phyloP scores from a whole-genome alignment of 768 basidiomycete species.

The Tylopilus felleus region DNA sequence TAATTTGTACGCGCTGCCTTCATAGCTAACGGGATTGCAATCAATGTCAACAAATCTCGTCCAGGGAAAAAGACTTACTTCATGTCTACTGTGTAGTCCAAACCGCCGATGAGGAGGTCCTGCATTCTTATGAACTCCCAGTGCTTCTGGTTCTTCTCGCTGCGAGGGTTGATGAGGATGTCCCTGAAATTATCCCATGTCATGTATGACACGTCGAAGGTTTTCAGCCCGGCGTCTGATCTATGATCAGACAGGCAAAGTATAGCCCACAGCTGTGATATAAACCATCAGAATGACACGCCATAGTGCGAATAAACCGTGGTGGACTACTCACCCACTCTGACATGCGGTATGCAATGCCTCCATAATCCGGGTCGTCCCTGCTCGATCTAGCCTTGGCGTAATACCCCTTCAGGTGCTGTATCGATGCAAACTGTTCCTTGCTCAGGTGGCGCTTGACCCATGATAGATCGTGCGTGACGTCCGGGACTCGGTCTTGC shows the following conservation, averaged over 20 bases:
- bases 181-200: background rate
- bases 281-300: background rate
- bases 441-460: background rate
- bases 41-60: background rate
- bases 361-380: background rate
- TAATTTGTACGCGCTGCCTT: background rate
- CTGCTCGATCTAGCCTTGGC: background rate
- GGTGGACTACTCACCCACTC: background rate
- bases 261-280: background rate
- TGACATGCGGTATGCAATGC: background rate
- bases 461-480: background rate
- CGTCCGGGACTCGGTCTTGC: background rate
- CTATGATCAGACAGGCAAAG: background rate
- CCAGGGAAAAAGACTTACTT: background rate
- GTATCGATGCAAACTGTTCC: background rate
- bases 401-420: background rate
- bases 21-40: background rate
- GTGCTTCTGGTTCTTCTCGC: background rate
- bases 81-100: background rate
- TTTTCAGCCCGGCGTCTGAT: background rate
- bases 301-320: background rate
- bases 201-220: background rate
- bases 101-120: background rate
- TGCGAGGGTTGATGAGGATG: background rate
- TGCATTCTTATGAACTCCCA: background rate